A percentile compares a stretch with the other conserved stretches of the same genome.
These are phyloP conservation scores for Fusarium vanettenii DNA, from an alignment of 2,329 filamentous ascomycete species.

Conservation along the genomic window DNA sequence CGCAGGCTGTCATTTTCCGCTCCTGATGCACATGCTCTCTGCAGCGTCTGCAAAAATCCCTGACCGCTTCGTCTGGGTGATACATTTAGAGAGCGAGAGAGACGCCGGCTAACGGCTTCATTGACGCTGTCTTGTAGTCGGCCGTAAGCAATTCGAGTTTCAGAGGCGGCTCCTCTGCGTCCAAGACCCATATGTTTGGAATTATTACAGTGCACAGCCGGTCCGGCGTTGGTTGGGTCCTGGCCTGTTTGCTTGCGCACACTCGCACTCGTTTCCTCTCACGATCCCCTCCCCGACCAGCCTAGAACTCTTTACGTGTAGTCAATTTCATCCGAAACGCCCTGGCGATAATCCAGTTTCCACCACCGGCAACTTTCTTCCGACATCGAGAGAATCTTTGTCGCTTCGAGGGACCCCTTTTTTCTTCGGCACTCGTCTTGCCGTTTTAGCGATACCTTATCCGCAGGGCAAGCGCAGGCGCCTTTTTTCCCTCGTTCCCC, in stretches of 20 bases:
- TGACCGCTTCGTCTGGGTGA: background rate
- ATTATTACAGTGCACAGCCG: background rate
- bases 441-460: background rate
- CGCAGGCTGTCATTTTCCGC: background rate
- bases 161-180: background rate
- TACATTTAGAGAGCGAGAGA: background rate
- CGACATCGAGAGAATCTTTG: background rate
- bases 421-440: background rate
- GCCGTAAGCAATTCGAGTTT: slow-evolving; percentile 1
- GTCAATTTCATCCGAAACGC: background rate
- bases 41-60: background rate
- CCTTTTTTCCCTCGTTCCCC: background rate
- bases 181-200: background rate
- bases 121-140: background rate
- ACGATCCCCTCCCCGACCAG: background rate
- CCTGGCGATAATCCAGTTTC: background rate
- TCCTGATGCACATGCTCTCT: background rate
- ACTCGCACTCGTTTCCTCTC: background rate
- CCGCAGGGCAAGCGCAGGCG: background rate
- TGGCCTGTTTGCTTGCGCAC: background rate
- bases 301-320: background rate
- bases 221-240: slow-evolving; percentile 6
- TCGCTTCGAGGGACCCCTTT: background rate
- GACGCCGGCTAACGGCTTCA: background rate
- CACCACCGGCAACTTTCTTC: slow-evolving; percentile 2